These are phyloP conservation scores for Russula sp. DNA, from an alignment of 768 basidiomycete species.

Conservation along the genomic window DNA sequence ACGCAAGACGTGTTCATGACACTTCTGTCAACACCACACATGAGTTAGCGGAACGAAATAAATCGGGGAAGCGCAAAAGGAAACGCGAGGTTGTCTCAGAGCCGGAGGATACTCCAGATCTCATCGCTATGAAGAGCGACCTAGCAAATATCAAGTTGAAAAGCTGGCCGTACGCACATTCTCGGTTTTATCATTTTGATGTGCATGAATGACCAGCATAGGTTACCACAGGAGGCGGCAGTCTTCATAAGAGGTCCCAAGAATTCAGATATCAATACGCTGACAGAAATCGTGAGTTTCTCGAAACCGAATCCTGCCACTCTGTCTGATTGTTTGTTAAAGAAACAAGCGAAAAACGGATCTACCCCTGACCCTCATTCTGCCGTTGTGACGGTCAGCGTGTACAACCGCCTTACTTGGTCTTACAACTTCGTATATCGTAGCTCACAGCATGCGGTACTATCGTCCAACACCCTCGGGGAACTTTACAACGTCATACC, in stretches of 20 bases:
- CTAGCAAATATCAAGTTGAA: constrained; percentile 53
- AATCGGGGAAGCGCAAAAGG: constrained; percentile 40
- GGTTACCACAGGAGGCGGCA: constrained; percentile 51
- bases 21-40: constrained; percentile 41
- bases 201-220: constrained; percentile 32
- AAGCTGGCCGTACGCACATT: constrained; percentile 57
- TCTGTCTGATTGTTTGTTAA: constrained; percentile 17
- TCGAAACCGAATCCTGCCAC: not conserved
- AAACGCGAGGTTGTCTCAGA: constrained; percentile 39
- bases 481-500: constrained; percentile 59
- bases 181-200: constrained; percentile 8
- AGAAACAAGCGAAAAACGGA: constrained; percentile 18
- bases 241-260: constrained; percentile 62
- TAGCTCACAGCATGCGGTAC: constrained; percentile 62
- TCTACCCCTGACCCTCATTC: constrained; percentile 35
- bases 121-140: constrained; percentile 47
- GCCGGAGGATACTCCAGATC: constrained; percentile 45
- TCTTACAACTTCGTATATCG: constrained; percentile 56
- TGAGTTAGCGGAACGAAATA: constrained; percentile 36
- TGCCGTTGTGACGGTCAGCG: constrained; percentile 56
- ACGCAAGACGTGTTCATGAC: constrained; percentile 55
- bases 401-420: constrained; percentile 62
- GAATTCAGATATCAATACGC: constrained; percentile 63
- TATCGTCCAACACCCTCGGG: constrained; percentile 70
- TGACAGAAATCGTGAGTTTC: constrained; percentile 43